phyloP scores from a whole-genome alignment of 345 rosid genomes.

The Eucalyptus caleyi region DNA sequence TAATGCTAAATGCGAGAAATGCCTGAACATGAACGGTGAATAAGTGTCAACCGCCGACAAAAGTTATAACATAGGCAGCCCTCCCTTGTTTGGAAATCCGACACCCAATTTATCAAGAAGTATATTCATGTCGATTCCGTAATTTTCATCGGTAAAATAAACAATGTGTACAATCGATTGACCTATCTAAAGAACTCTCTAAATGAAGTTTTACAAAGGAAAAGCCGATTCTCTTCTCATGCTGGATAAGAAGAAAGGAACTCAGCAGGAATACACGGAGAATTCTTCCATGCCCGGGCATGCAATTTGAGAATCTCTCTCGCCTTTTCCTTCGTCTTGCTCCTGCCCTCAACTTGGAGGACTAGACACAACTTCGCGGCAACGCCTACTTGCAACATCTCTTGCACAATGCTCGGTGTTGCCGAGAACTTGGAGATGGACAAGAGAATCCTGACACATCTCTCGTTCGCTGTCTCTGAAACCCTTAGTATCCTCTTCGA shows the following conservation, averaged over 20 bases:
- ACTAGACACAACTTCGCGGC: constrained; percentile 61
- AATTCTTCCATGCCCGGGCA: constrained; percentile 52
- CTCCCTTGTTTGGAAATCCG: not conserved
- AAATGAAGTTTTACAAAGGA: not conserved
- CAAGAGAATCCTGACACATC: constrained; percentile 49
- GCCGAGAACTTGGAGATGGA: constrained; percentile 52
- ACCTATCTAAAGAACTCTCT: not conserved
- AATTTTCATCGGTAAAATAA: not conserved
- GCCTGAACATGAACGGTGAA: not conserved
- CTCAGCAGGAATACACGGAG: constrained; percentile 39
- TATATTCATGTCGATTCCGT: not conserved
- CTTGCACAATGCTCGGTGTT: constrained; percentile 30
- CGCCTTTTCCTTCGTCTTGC: constrained; percentile 47
- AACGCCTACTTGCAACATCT: constrained; percentile 68
- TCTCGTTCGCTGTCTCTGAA: constrained; percentile 47
- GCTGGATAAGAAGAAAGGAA: constrained; percentile 24
- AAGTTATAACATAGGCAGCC: not conserved
- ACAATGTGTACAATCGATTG: not conserved
- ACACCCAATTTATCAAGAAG: not conserved
- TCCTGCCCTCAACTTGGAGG: constrained; percentile 38
- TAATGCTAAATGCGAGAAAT: not conserved
- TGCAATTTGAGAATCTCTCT: constrained; percentile 59
- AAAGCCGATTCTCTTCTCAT: not conserved
- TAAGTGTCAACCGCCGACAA: not conserved
- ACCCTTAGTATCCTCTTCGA: constrained; percentile 70